Evolutionary conservation across 1,284 basidiomycete genomes (phyloP), one percentile per base, ranked within the genome.

Genomic region (Ganoderma lucidum): DNA sequence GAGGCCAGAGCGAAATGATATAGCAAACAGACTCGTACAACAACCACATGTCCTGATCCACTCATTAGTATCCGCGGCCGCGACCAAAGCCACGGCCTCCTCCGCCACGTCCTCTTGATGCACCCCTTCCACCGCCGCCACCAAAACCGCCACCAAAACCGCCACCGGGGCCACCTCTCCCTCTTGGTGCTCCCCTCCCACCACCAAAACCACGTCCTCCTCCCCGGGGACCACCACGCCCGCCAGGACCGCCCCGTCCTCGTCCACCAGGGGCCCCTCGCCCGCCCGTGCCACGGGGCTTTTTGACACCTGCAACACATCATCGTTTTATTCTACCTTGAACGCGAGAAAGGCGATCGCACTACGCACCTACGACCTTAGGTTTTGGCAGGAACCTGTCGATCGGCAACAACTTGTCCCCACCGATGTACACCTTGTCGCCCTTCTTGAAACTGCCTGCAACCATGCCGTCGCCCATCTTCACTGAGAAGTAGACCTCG

Each of bases 321-420:
- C 10, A n/a, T 39, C 19, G 6, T 2, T 87, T 88, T 76, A 85
- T 73, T 88, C 80, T 78, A 84, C 6, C 5, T 87, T 88, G 73
- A 63, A 67, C 35, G 37, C 19, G 76, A 63, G 64, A 53, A 75
- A 48, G 63, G 64, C 63, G 69, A 42, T 37, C 74, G 37, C 39
- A 59, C 35, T 44, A 64, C 51, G 83, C 91, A 81, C 90, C 91
- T 73, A 84, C 85, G 28, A 87, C 84, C 85, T 98, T 99, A 64
- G 98, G 97, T 85, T 97, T 99, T 3, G 98, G 98, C 74, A 99
- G 84, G 85, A 99, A 99, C 70, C 98, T 86, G 75, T 99, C 98
- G 71, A 99, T 92, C 9, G 98, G 98, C 61, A 99, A 85, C 56
- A 99, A 88, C 83, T 99, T 99, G 85, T 99, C 98, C 53, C 93